phyloP scores from a whole-genome alignment of 2,329 filamentous ascomycete species.

The Fusarium guadeloupense region DNA sequence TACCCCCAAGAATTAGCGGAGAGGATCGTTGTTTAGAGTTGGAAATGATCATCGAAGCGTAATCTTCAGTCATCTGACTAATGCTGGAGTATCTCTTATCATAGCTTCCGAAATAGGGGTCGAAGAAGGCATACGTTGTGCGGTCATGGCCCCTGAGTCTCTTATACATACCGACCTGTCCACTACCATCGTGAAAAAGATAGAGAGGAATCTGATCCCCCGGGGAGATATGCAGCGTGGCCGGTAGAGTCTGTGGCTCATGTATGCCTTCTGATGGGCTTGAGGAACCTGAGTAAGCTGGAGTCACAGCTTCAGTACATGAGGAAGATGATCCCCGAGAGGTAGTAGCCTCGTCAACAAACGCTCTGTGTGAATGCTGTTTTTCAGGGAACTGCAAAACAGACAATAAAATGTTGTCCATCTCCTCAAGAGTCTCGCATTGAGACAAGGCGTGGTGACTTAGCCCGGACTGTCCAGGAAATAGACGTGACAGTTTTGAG shows the following conservation, averaged over 20 bases:
- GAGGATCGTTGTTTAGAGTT: not conserved
- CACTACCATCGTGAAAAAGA: slow-evolving; percentile 6
- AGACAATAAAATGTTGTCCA: not conserved
- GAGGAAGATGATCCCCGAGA: not conserved
- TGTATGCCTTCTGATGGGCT: not conserved
- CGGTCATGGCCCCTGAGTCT: not conserved
- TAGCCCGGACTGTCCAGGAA: not conserved
- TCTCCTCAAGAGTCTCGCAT: not conserved
- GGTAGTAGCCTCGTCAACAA: not conserved
- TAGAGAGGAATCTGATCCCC: not conserved
- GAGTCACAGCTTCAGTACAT: not conserved
- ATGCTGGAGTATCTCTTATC: not conserved
- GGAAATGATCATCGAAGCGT: not conserved
- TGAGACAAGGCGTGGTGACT: not conserved
- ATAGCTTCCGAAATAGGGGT: not conserved
- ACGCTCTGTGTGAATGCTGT: not conserved
- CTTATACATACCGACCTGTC: slow-evolving; percentile 2
- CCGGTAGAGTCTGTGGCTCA: not conserved
- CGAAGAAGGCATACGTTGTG: not conserved
- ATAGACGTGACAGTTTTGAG: not conserved
- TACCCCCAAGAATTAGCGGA: not conserved
- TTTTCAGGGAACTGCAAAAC: not conserved
- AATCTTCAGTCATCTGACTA: not conserved
- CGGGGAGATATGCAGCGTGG: not conserved
- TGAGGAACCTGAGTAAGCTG: not conserved